These are phyloP conservation scores for Colletotrichum limetticola DNA, from an alignment of 2,329 filamentous ascomycete species.

Conservation along the genomic window DNA sequence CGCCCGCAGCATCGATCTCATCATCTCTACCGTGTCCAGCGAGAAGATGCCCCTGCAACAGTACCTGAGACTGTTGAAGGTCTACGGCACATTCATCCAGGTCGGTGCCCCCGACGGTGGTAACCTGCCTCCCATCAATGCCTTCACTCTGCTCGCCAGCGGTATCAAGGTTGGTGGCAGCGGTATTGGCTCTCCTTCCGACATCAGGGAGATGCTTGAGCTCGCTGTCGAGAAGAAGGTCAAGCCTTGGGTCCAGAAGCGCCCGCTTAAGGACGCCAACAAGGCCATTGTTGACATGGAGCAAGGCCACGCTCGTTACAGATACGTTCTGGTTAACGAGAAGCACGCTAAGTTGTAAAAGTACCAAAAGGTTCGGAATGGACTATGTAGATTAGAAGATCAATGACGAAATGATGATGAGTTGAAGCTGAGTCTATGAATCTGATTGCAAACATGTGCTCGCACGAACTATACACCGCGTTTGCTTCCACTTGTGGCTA, in stretches of 20 bases:
- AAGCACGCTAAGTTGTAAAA: slow-evolving; percentile 34
- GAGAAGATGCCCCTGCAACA: slow-evolving; percentile 58
- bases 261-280: slow-evolving; percentile 63
- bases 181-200: slow-evolving; percentile 51
- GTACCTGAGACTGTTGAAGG: slow-evolving; percentile 64
- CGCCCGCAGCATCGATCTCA: slow-evolving; percentile 63
- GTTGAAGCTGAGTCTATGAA: not conserved
- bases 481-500: too few species aligned
- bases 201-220: slow-evolving; percentile 67
- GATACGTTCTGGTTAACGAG: slow-evolving; percentile 55
- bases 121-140: slow-evolving; percentile 50
- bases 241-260: slow-evolving; percentile 63
- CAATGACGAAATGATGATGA: slow-evolving; percentile 16
- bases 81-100: slow-evolving; percentile 39
- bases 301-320: slow-evolving; percentile 57
- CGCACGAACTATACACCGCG: too few species aligned
- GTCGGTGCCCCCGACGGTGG: slow-evolving; percentile 63
- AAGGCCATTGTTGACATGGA: slow-evolving; percentile 63
- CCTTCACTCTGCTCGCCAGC: slow-evolving; percentile 66
- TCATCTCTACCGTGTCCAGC: slow-evolving; percentile 66
- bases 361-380: not conserved
- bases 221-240: slow-evolving; percentile 64
- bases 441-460: not conserved
- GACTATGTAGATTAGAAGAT: not conserved
- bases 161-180: slow-evolving; percentile 57